phyloP scores from a whole-genome alignment of 768 basidiomycete species.

The Suillus plorans region DNA sequence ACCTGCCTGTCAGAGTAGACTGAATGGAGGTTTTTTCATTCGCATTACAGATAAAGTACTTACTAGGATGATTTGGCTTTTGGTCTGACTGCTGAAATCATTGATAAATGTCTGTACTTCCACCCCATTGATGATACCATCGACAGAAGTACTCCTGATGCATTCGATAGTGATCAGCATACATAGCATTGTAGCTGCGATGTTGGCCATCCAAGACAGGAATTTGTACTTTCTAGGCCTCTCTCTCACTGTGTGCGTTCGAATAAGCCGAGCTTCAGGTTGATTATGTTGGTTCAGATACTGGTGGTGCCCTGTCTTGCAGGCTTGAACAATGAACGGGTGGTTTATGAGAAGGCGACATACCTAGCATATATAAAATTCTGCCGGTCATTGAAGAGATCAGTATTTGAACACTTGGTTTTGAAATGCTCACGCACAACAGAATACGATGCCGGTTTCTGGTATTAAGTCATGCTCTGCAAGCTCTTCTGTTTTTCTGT shows the following conservation, averaged over 20 bases:
- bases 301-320: not conserved
- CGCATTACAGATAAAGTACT: not conserved
- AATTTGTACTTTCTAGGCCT: not conserved
- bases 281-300: not conserved
- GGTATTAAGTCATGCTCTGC: no score
- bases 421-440: no score
- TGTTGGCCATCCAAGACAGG: not conserved
- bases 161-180: not conserved
- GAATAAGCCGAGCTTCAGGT: not conserved
- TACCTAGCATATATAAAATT: not conserved
- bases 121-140: not conserved
- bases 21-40: not conserved
- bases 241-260: not conserved
- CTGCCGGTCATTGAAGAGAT: not conserved
- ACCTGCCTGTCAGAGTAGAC: not conserved
- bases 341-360: not conserved
- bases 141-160: not conserved
- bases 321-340: not conserved
- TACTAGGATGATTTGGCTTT: conserved; percentile 1
- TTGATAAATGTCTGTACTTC: not conserved
- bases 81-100: not conserved
- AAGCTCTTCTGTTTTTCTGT: no score
- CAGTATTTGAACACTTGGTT: not conserved
- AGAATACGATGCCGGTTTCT: no score
- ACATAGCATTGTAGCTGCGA: not conserved